phyloP scores from a whole-genome alignment of 2,329 filamentous ascomycete genomes.

The Diplodia scrobiculata region DNA sequence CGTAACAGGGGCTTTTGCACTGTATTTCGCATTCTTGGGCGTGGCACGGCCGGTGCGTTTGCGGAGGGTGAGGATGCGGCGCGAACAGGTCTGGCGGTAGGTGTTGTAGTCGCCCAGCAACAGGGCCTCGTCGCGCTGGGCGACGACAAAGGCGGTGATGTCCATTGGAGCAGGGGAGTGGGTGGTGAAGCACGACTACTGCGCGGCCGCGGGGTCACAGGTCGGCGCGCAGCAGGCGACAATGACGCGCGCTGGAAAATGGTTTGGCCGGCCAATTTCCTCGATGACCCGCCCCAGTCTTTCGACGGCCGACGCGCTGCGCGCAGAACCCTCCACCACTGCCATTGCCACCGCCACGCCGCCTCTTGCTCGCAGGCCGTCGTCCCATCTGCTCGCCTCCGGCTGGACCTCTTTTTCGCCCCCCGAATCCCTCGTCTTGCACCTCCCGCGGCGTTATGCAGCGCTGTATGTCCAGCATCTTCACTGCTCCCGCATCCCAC shows the following conservation, averaged over 20 bases:
- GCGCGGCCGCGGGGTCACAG: neutral
- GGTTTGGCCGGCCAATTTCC: conserved; percentile 5
- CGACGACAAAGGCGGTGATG: conserved; percentile 80
- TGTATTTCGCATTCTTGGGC: conserved; percentile 83
- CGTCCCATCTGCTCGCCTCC: neutral
- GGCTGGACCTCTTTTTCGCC: neutral
- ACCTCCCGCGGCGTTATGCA: conserved; percentile 18
- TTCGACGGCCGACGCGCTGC: conserved; percentile 10
- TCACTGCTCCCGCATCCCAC: neutral
- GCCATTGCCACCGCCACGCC: conserved; percentile 12
- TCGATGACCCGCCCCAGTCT: conserved; percentile 4
- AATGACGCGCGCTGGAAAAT: conserved; percentile 15
- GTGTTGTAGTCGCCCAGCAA: conserved; percentile 85
- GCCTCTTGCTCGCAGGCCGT: neutral
- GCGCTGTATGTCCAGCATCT: conserved; percentile 15
- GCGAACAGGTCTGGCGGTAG: conserved; percentile 77
- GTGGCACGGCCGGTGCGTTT: conserved; percentile 84
- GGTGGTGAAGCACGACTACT: neutral
- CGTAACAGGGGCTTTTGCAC: conserved; percentile 68
- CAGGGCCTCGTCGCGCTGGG: conserved; percentile 78
- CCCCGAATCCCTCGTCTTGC: neutral
- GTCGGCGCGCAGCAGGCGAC: neutral
- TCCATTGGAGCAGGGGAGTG: conserved; percentile 63
- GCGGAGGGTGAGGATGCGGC: conserved; percentile 77
- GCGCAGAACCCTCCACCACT: conserved; percentile 17